A percentile compares a stretch with the other conserved stretches of the same genome.
Evolutionary conservation across 179 eudicot genomes (phyloP).

Genomic region (Patellifolia procumbens): DNA sequence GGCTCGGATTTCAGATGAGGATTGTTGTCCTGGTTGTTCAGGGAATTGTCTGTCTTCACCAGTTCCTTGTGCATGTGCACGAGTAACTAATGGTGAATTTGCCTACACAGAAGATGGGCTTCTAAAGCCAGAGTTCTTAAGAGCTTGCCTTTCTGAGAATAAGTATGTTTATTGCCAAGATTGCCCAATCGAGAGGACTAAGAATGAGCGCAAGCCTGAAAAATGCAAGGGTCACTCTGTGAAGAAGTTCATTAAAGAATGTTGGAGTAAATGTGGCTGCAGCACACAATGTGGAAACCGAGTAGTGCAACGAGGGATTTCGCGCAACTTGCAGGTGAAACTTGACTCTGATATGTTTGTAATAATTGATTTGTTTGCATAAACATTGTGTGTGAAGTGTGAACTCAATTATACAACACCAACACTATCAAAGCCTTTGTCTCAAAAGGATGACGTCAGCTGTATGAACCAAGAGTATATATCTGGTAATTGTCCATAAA

Average conservation of each 20-base stretch:
- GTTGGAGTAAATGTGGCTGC: slow-evolving; percentile 60
- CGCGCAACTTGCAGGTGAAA: slow-evolving; percentile 42
- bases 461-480: not conserved
- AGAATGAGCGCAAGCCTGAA: slow-evolving; percentile 46
- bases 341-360: not conserved
- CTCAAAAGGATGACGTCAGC: too few species aligned
- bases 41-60: slow-evolving; percentile 64
- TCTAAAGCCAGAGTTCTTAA: slow-evolving; percentile 56
- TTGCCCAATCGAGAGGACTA: slow-evolving; percentile 68
- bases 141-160: slow-evolving; percentile 43
- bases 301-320: slow-evolving; percentile 48
- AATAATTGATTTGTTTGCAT: not conserved
- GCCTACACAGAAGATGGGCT: slow-evolving; percentile 69
- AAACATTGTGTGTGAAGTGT: slow-evolving; percentile 1
- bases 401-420: not conserved
- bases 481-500: too few species aligned
- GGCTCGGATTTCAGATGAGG: slow-evolving; percentile 79
- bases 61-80: slow-evolving; percentile 80
- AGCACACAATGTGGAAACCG: slow-evolving; percentile 47
- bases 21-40: slow-evolving; percentile 65
- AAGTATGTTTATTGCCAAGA: slow-evolving; percentile 57
- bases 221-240: slow-evolving; percentile 69
- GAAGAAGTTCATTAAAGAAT: slow-evolving; percentile 47
- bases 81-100: slow-evolving; percentile 68
- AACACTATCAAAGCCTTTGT: too few species aligned